Conservation (phyloP, 495 filamentous ascomycete species). For the Aspergillus affinis region DNA sequence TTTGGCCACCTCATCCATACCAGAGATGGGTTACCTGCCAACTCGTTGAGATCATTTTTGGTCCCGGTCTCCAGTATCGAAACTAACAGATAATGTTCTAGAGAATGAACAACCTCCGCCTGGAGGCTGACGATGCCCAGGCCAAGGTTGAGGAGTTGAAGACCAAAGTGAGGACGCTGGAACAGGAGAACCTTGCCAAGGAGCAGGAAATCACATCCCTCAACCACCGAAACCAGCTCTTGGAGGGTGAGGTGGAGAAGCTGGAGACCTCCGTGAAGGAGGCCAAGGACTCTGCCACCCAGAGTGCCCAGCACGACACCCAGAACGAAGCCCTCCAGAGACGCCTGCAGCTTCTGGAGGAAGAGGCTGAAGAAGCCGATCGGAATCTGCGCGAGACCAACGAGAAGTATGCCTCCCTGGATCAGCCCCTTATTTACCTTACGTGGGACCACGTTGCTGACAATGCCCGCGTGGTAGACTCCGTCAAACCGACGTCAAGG, state of each 20-base stretch:
- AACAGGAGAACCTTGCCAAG: constrained; percentile 93
- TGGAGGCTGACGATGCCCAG: constrained; percentile 82
- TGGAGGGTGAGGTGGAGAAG: constrained; percentile 91
- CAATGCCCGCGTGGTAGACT: constrained; percentile 58
- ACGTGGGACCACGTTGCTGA: constrained; percentile 16
- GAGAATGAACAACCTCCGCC: constrained; percentile 91
- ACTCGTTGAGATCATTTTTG: too few relatives aligned
- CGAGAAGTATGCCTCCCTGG: constrained; percentile 75
- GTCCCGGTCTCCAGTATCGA: not conserved
- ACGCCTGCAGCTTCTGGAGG: constrained; percentile 91
- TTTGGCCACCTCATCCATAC: constrained; percentile 21
- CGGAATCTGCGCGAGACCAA: constrained; percentile 93
- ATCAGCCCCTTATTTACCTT: not conserved
- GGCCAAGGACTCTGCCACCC: constrained; percentile 72
- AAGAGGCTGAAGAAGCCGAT: constrained; percentile 95
- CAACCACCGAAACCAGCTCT: constrained; percentile 81
- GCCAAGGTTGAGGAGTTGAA: constrained; percentile 83
- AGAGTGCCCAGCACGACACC: constrained; percentile 69
- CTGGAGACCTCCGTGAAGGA: constrained; percentile 74
- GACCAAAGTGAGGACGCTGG: constrained; percentile 79
- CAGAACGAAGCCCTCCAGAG: constrained; percentile 88
- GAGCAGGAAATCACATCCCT: constrained; percentile 98
- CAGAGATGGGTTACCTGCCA: not conserved
- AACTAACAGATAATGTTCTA: constrained; percentile 39
- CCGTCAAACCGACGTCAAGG: constrained; percentile 97